Conservation (phyloP, 169 alveolate species). For the Plasmodium falciparum region DNA sequence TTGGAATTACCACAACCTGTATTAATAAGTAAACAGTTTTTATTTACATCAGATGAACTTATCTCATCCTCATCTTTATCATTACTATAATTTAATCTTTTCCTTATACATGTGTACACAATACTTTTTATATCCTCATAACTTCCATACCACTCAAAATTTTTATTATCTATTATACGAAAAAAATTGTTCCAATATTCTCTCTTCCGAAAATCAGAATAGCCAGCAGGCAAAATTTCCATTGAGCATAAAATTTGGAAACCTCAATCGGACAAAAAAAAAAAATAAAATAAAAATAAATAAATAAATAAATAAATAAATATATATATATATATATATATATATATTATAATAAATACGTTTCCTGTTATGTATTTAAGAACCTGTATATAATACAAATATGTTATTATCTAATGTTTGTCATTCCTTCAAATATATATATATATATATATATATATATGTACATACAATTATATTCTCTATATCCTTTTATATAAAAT, state of each 20-base stretch:
- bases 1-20: conserved; percentile 85
- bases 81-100: conserved; percentile 39
- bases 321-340: conserved; percentile 1
- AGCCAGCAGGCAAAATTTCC: conserved; percentile 77
- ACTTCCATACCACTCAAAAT: conserved; percentile 85
- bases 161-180: conserved; percentile 78
- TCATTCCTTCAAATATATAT: neutral
- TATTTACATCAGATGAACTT: neutral
- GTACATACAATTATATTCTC: neutral
- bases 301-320: neutral
- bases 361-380: neutral
- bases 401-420: no score
- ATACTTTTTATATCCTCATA: conserved; percentile 76
- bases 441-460: conserved; percentile 2
- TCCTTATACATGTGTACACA: conserved; percentile 34
- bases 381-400: no score
- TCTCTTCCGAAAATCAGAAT: conserved; percentile 80
- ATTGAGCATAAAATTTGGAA: neutral
- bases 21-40: conserved; percentile 77
- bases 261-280: neutral
- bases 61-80: conserved; percentile 7
- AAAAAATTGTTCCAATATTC: conserved; percentile 84
- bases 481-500: no score
- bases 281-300: neutral
- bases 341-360: neutral